These are phyloP conservation scores for Crinitomyces ghanaensis DNA, from an alignment of 805 yeast genomes.

Conservation along the genomic window DNA sequence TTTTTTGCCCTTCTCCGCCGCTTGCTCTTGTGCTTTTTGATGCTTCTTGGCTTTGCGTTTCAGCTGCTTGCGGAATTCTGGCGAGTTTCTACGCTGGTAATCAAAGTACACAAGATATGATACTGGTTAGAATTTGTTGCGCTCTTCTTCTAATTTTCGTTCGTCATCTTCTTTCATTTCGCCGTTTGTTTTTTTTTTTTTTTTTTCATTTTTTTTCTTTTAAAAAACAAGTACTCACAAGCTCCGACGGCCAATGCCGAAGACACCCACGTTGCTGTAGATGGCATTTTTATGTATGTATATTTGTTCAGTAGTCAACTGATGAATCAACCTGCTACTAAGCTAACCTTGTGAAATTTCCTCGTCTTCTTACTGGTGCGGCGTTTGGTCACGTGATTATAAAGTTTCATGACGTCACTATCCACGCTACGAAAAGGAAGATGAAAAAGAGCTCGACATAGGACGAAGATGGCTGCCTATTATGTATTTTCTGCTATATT, in stretches of 20 bases:
- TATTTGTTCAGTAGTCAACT: no score
- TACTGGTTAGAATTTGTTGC: slow-evolving; percentile 14
- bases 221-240: slow-evolving; percentile 9
- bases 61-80: slow-evolving; percentile 70
- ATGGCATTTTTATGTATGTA: slow-evolving; percentile 22
- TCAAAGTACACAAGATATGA: slow-evolving; percentile 81
- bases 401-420: no score
- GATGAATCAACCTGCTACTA: no score
- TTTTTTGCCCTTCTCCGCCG: slow-evolving; percentile 47
- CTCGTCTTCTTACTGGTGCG: no score
- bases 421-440: no score
- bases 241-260: slow-evolving; percentile 23
- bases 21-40: slow-evolving; percentile 43
- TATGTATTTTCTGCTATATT: no score
- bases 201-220: not conserved
- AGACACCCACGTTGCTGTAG: slow-evolving; percentile 23
- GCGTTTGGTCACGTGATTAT: no score
- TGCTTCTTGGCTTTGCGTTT: slow-evolving; percentile 53
- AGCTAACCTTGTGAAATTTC: no score
- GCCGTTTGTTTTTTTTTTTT: not conserved
- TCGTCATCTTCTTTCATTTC: not conserved
- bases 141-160: not conserved
- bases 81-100: slow-evolving; percentile 73
- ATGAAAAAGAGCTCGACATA: no score
- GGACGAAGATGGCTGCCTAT: no score